Evolutionary conservation across 352 stramenopile species (phyloP).

Genomic region (Pythium volutum): DNA sequence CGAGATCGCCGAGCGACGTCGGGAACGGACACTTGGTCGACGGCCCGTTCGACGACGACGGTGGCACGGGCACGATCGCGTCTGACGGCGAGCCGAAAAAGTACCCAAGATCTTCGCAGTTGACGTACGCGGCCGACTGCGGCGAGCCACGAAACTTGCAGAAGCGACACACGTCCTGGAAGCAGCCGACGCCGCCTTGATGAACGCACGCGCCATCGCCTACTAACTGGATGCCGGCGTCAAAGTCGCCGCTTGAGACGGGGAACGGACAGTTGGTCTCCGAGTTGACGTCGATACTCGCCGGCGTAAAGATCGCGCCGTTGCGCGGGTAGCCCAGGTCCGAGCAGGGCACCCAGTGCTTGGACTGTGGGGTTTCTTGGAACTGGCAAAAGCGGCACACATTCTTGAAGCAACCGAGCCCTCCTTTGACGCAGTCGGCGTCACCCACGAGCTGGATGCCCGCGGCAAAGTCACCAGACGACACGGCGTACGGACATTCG

Average conservation of each 20-base stretch:
- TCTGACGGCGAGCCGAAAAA: constrained; percentile 4
- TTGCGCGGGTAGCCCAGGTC: background rate
- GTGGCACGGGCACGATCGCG: background rate
- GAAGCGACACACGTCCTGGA: constrained; percentile 13
- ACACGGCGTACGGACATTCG: constrained; percentile 10
- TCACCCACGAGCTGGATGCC: constrained; percentile 8
- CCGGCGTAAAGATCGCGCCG: background rate
- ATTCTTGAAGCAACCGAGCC: constrained; percentile 9
- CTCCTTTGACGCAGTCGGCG: constrained; percentile 1
- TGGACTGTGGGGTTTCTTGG: constrained; percentile 19
- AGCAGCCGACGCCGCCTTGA: constrained; percentile 2
- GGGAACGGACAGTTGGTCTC: constrained; percentile 1
- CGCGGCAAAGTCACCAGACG: background rate
- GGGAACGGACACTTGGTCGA: constrained; percentile 2
- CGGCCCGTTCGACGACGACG: background rate
- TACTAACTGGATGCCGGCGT: constrained; percentile 3
- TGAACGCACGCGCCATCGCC: background rate
- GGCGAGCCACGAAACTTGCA: constrained; percentile 25
- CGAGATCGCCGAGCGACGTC: constrained; percentile 9
- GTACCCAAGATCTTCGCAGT: constrained; percentile 7
- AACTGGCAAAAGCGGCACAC: constrained; percentile 24
- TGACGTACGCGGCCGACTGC: constrained; percentile 3
- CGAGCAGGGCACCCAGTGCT: background rate
- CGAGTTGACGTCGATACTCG: background rate
- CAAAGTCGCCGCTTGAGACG: constrained; percentile 2